These are phyloP conservation scores for Podila verticillata DNA, from an alignment of 192 early-diverging fungal genomes.

Conservation along the genomic window DNA sequence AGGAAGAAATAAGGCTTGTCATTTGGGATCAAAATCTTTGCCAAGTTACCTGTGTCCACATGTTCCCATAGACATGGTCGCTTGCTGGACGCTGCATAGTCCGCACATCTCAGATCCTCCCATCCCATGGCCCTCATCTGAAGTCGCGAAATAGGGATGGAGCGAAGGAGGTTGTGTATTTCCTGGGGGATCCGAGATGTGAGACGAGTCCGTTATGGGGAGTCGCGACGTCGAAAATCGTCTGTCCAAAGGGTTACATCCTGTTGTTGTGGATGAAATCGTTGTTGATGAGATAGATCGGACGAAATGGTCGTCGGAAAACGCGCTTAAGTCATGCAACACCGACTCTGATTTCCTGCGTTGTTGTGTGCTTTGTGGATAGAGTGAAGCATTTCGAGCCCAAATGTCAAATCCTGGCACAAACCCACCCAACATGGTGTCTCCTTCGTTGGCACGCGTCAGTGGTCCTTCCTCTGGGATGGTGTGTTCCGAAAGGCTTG, in stretches of 20 bases:
- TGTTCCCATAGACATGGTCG: conserved; percentile 9
- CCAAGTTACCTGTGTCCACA: conserved; percentile 37
- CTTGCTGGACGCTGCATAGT: conserved; percentile 22
- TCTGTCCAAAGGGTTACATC: not conserved
- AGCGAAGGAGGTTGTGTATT: not conserved
- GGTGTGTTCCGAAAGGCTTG: conserved; percentile 3
- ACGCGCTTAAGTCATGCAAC: conserved; percentile 11
- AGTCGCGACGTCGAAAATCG: not conserved
- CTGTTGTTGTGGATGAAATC: not conserved
- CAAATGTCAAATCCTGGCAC: conserved; percentile 28
- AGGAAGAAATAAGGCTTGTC: not conserved
- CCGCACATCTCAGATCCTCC: conserved; percentile 14
- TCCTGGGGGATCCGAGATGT: not conserved
- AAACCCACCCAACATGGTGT: conserved; percentile 10
- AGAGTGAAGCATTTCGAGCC: not conserved
- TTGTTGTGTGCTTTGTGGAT: not conserved
- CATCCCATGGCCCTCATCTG: not conserved
- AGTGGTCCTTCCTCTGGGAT: not conserved
- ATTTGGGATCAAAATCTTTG: not conserved
- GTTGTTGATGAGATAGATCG: not conserved
- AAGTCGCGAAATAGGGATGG: not conserved
- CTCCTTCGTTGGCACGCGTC: not conserved
- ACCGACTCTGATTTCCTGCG: conserved; percentile 29
- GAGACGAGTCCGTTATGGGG: not conserved
- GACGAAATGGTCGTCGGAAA: not conserved